Base-by-base conservation (phyloP, 1,139 yeast genomes). In the Trichomonascaceae sp. region DNA sequence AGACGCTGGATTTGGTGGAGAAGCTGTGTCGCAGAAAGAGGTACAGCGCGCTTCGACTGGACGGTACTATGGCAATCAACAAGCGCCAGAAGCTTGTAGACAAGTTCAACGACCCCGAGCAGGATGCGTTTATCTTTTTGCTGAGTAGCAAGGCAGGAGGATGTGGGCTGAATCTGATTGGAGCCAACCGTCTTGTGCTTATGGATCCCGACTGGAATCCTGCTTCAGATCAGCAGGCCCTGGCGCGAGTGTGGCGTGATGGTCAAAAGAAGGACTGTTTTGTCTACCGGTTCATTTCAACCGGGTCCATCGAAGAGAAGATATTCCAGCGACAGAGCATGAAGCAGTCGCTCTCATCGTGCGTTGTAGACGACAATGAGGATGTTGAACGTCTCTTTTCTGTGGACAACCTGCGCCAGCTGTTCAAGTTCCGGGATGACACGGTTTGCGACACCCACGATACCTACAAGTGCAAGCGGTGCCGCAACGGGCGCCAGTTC, bases 121-220 rank as follows among this genome's bases (percentile, higher is more conserved):
- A 89, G 1, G 71, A 76, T 4, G 97, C 85, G 45, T 89, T 89
- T 53, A 76, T 89, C 3, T 89, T 89, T 47, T 63, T 89, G 42
- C 63, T 89, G 36, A 84, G 95, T 48, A 82, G 95, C 8, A 92
- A 89, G 56, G 99, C 99, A 1, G 99, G 99, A 45, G 99, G 99
- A 0, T 89, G 98, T 64, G 99, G 99, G 57, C 84, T 89, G 51
- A 89, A 89, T 52, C 68, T 89, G 45, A 89, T 89, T 48, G 98
- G 98, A 6, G 99, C 98, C 6, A 89, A 92, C 48, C 67, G 98
- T 41, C 64, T 89, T 41, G 73, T 89, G 18, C 64, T 89, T 37
- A 67, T 89, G 49, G 99, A 89, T 53, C 98, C 98, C 0, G 98
- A 92, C 56, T 89, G 98, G 98, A 89, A 89, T 49, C 98, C 98